Evolutionary conservation across 2,329 filamentous ascomycete species (phyloP).

Genomic region (Capronia coronata): DNA sequence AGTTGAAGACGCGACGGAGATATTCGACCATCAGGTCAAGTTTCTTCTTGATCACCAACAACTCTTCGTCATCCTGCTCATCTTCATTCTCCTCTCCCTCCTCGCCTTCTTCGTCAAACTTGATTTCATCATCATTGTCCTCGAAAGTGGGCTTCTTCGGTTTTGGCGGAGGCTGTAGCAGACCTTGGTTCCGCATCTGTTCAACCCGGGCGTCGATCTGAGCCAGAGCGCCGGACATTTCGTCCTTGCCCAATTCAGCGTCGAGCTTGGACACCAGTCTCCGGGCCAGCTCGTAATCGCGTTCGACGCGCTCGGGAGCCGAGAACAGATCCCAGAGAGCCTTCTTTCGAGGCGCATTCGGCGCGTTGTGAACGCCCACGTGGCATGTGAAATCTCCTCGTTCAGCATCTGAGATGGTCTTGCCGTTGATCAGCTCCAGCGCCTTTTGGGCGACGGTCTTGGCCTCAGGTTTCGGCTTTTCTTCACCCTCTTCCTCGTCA

Average conservation of each 20-base stretch:
- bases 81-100: conserved; percentile 75
- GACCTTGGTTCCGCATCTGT: conserved; percentile 66
- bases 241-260: conserved; percentile 60
- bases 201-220: conserved; percentile 86
- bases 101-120: conserved; percentile 62
- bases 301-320: conserved; percentile 83
- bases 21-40: conserved; percentile 95
- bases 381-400: conserved; percentile 96
- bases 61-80: conserved; percentile 82
- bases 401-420: conserved; percentile 90
- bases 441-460: conserved; percentile 69
- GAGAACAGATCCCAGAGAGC: conserved; percentile 96
- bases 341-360: conserved; percentile 80
- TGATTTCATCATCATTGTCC: conserved; percentile 40
- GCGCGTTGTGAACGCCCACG: conserved; percentile 89
- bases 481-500: conserved; percentile 58
- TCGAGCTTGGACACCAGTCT: conserved; percentile 81
- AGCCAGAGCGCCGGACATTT: conserved; percentile 65
- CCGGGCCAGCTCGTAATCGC: conserved; percentile 76
- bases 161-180: conserved; percentile 59
- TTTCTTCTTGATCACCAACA: conserved; percentile 91
- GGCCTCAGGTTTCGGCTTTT: conserved; percentile 33
- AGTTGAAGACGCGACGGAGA: conserved; percentile 91
- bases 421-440: conserved; percentile 89
- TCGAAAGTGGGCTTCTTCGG: conserved; percentile 49